A percentile compares a stretch with the other conserved stretches of the same genome.
Evolutionary conservation across 2,329 filamentous ascomycete genomes (phyloP).

Genomic region (Colletotrichum tamarilloi): DNA sequence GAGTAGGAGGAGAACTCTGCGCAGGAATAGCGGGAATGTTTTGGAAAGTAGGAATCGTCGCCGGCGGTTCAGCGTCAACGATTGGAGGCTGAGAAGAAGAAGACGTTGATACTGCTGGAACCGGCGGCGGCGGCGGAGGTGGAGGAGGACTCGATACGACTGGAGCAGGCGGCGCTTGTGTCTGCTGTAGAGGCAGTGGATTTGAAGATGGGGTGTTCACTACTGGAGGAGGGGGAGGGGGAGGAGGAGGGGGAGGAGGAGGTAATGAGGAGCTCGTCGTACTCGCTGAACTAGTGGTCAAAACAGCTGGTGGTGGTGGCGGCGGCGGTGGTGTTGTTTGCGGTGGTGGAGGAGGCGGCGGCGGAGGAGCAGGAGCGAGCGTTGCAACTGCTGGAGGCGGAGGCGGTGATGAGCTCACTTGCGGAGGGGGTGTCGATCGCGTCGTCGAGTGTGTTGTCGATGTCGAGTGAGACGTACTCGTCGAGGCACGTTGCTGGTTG

Average conservation of each 20-base stretch:
- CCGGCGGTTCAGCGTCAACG: slow-evolving; percentile 26
- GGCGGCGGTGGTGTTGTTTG: slow-evolving; percentile 1
- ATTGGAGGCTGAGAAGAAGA: slow-evolving; percentile 15
- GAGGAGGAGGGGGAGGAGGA: slow-evolving; percentile 36
- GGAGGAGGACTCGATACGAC: slow-evolving; percentile 28
- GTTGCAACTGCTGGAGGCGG: slow-evolving; percentile 3
- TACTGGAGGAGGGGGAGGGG: slow-evolving; percentile 34
- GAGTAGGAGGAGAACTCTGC: slow-evolving; percentile 13
- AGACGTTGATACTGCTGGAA: slow-evolving; percentile 18
- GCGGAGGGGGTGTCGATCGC: slow-evolving; percentile 18
- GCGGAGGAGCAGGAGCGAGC: not conserved
- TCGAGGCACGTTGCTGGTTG: slow-evolving; percentile 21
- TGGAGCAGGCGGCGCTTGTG: slow-evolving; percentile 24
- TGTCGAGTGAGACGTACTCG: slow-evolving; percentile 26
- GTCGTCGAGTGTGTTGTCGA: slow-evolving; percentile 24
- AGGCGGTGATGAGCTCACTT: slow-evolving; percentile 11
- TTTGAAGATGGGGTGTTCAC: slow-evolving; percentile 25
- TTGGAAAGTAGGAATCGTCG: slow-evolving; percentile 32
- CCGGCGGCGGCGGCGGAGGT: slow-evolving; percentile 28
- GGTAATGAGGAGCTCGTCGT: slow-evolving; percentile 46
- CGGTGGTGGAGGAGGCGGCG: slow-evolving; percentile 6
- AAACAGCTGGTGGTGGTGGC: slow-evolving; percentile 30
- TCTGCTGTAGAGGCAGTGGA: slow-evolving; percentile 14
- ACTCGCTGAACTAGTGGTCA: slow-evolving; percentile 45
- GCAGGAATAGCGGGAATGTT: slow-evolving; percentile 22